phyloP scores from a whole-genome alignment of 208 protist species.

The Acanthamoeba triangularis region DNA sequence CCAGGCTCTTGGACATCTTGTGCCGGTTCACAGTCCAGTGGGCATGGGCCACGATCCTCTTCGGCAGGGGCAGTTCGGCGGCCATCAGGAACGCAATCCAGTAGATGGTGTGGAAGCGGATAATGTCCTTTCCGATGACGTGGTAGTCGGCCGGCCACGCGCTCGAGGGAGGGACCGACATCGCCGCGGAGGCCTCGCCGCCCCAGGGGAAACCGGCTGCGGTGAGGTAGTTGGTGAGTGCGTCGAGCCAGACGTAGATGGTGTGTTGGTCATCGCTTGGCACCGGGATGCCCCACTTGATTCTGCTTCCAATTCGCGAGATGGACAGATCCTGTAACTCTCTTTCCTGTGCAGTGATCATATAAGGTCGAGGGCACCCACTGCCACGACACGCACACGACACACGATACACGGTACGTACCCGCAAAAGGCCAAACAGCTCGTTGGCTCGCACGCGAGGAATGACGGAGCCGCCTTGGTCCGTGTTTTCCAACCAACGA shows the following conservation, averaged over 20 bases:
- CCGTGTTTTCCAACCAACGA: conserved; percentile 88
- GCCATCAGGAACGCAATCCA: conserved; percentile 99
- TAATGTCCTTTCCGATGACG: conserved; percentile 99
- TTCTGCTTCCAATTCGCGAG: conserved; percentile 94
- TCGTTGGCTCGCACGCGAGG: conserved; percentile 96
- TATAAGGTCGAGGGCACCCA: not conserved
- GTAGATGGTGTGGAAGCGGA: conserved; percentile 99
- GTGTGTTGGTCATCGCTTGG: conserved; percentile 91
- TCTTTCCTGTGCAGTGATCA: conserved; percentile 77
- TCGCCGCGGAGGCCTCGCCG: not conserved
- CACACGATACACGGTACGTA: not conserved
- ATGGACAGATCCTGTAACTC: conserved; percentile 97
- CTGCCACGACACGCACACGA: not conserved
- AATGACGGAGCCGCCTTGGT: conserved; percentile 90
- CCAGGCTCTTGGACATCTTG: conserved; percentile 89
- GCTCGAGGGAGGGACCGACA: not conserved
- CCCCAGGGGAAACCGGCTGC: conserved; percentile 87
- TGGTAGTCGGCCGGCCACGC: conserved; percentile 89
- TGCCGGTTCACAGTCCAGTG: conserved; percentile 88
- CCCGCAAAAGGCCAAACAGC: conserved; percentile 90
- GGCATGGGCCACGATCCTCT: conserved; percentile 95
- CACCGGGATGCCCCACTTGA: conserved; percentile 98
- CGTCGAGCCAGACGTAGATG: conserved; percentile 99
- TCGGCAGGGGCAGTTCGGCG: conserved; percentile 95
- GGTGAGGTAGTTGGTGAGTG: conserved; percentile 99